phyloP scores from a whole-genome alignment of 2,329 filamentous ascomycete species.

The Penicillium psychrosexuale region DNA sequence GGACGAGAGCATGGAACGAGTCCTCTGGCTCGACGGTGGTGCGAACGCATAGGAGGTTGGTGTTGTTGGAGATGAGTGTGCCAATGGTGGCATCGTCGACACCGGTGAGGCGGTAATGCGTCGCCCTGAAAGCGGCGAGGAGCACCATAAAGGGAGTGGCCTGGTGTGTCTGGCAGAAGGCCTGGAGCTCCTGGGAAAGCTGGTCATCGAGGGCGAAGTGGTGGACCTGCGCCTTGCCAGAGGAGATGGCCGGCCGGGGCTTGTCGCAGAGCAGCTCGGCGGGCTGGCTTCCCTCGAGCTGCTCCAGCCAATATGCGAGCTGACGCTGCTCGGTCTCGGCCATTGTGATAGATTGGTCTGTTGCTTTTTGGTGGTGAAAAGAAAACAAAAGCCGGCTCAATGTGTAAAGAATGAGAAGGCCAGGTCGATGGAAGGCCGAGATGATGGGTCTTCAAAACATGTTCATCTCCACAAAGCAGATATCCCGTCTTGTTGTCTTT shows the following conservation, averaged over 20 bases:
- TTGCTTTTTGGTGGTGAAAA: neutral
- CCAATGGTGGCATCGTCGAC: neutral
- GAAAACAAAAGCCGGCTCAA: neutral
- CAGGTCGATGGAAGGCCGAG: neutral
- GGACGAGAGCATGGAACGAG: neutral
- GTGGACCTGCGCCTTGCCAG: neutral
- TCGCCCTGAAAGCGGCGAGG: neutral
- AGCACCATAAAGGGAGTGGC: neutral
- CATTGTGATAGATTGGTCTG: neutral
- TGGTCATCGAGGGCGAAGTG: neutral
- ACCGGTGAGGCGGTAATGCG: neutral
- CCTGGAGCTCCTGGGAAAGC: neutral
- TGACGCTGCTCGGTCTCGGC: neutral
- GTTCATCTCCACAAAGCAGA: neutral
- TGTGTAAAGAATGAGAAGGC: neutral
- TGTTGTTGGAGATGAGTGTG: neutral
- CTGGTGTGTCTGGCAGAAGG: neutral
- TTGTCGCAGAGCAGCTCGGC: neutral
- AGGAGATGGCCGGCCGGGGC: neutral
- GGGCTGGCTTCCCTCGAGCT: neutral
- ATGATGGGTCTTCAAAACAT: neutral
- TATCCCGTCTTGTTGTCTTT: neutral
- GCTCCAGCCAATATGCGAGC: neutral
- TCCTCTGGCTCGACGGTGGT: neutral
- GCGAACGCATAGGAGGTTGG: neutral